These are phyloP conservation scores for Scheffersomyces lignosus DNA, from an alignment of 805 yeast genomes.

Conservation along the genomic window DNA sequence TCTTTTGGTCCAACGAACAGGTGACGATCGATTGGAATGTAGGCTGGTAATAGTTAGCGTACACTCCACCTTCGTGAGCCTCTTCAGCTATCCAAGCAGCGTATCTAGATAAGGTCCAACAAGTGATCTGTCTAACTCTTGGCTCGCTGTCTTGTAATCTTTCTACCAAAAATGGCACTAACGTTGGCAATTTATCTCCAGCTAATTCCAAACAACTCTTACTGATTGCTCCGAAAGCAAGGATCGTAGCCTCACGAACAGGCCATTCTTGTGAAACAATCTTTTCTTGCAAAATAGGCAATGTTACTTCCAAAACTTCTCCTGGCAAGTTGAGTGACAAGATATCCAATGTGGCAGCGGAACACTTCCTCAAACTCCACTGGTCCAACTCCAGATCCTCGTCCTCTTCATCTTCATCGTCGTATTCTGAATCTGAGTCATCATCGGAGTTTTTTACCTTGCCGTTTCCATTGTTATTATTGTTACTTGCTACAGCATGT, in stretches of 20 bases:
- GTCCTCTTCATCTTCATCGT: constrained; percentile 72
- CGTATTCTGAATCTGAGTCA: constrained; percentile 50
- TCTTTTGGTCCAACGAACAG: constrained; percentile 79
- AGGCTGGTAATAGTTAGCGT: constrained; percentile 68
- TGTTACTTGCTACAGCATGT: constrained; percentile 22
- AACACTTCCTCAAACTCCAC: constrained; percentile 92
- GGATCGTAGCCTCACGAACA: constrained; percentile 85
- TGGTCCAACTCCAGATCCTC: constrained; percentile 66
- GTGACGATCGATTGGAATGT: constrained; percentile 74
- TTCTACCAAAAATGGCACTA: constrained; percentile 83
- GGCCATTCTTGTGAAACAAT: constrained; percentile 80
- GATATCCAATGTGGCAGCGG: constrained; percentile 90
- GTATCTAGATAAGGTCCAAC: constrained; percentile 93
- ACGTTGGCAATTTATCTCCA: constrained; percentile 68
- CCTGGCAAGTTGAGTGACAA: constrained; percentile 68
- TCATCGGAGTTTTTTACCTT: constrained; percentile 18
- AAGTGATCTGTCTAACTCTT: constrained; percentile 86
- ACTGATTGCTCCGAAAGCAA: constrained; percentile 94
- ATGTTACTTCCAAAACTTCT: constrained; percentile 61
- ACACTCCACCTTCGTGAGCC: constrained; percentile 60
- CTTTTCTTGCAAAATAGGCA: constrained; percentile 75
- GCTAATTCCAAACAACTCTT: constrained; percentile 80
- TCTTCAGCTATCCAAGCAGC: constrained; percentile 78
- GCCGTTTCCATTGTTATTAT: constrained; percentile 9
- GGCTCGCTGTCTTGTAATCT: constrained; percentile 74